Conservation (phyloP, 2,329 filamentous ascomycete species). For the Sordariomycetes sp. region DNA sequence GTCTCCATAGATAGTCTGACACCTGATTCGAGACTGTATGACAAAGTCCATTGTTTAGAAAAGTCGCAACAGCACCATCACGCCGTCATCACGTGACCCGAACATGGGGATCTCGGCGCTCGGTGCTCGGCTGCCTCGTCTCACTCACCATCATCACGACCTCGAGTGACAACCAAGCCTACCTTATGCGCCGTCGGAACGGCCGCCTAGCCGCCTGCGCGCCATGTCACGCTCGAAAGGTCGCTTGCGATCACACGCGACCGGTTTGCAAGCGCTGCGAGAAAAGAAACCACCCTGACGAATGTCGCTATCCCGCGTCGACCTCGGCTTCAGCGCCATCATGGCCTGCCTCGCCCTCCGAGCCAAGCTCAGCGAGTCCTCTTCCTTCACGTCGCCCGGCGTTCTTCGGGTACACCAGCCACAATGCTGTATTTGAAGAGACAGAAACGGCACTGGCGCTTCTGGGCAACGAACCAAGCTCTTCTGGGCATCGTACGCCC, state of each 20-base stretch:
- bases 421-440: constrained; percentile 30
- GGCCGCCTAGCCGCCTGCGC: constrained; percentile 13
- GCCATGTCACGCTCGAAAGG: constrained; percentile 26
- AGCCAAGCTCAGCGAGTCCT: constrained; percentile 3
- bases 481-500: constrained; percentile 1
- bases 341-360: background rate
- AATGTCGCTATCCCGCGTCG: constrained; percentile 20
- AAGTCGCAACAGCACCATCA: too few relatives aligned
- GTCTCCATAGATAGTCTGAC: too few relatives aligned
- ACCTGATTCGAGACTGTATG: too few relatives aligned
- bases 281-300: constrained; percentile 18
- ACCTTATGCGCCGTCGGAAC: constrained; percentile 14
- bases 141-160: background rate
- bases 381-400: constrained; percentile 14
- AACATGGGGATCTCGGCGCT: background rate
- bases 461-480: constrained; percentile 12
- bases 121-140: background rate
- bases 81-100: background rate
- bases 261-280: constrained; percentile 26
- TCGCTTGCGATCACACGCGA: constrained; percentile 28
- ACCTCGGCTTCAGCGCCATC: background rate
- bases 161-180: background rate
- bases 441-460: constrained; percentile 27
- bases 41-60: too few relatives aligned
- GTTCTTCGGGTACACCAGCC: constrained; percentile 36